These are phyloP conservation scores for Plasmodium coatneyi DNA, from an alignment of 169 alveolate genomes.

Conservation along the genomic window DNA sequence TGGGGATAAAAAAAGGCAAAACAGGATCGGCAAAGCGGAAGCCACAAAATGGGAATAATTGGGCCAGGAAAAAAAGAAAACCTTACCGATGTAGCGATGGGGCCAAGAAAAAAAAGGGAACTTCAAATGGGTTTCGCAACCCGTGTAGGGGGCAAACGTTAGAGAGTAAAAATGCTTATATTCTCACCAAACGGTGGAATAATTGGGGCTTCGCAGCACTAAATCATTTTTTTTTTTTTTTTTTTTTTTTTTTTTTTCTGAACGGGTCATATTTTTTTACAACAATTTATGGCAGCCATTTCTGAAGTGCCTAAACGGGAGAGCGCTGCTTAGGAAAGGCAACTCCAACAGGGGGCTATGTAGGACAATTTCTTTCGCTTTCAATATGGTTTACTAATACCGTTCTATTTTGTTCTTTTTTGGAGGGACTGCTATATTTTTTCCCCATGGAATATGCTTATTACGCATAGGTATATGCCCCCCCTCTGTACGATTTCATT, in stretches of 20 bases:
- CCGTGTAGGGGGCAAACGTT: not conserved
- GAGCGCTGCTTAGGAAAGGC: not conserved
- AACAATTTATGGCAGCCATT: not conserved
- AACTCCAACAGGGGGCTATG: not conserved
- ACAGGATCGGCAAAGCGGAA: not conserved
- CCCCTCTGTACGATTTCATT: not conserved
- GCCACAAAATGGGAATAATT: not conserved
- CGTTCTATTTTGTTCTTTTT: not conserved
- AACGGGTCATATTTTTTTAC: not conserved
- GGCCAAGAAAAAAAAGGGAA: not conserved
- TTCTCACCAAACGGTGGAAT: not conserved
- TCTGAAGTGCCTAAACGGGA: not conserved
- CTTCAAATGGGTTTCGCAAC: not conserved
- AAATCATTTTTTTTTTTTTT: not conserved
- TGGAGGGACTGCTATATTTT: not conserved
- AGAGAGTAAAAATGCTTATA: not conserved
- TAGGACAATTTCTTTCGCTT: not conserved
- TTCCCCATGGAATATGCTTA: not conserved
- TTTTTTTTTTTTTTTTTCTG: not conserved
- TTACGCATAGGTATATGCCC: not conserved
- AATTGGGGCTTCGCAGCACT: not conserved
- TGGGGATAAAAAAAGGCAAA: not conserved
- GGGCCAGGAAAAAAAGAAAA: not conserved
- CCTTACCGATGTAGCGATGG: no score
- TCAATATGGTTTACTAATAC: not conserved